phyloP scores from a whole-genome alignment of 331 rosid genomes.

The Dryas integrifolia region DNA sequence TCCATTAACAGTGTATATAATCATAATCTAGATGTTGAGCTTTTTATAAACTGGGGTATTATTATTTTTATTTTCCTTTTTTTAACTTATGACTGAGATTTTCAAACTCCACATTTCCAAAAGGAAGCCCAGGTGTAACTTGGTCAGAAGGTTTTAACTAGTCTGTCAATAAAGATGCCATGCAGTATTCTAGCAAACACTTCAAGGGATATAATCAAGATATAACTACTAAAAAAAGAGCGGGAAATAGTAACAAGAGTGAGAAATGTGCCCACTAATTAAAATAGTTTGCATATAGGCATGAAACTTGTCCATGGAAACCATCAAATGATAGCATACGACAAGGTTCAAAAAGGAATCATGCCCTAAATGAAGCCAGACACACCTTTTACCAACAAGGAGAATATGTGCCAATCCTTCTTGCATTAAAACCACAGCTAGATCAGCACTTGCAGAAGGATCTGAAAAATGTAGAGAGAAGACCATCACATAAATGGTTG shows the following conservation, averaged over 20 bases:
- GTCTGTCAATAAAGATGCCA: not conserved
- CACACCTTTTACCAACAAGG: constrained; percentile 85
- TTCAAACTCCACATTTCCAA: not conserved
- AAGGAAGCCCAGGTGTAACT: not conserved
- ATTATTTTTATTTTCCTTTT: not conserved
- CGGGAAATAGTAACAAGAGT: not conserved
- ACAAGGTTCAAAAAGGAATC: constrained; percentile 1
- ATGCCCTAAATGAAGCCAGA: constrained; percentile 7
- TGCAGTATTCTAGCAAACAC: not conserved
- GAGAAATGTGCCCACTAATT: not conserved
- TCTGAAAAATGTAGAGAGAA: constrained; percentile 47
- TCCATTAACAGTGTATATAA: not conserved
- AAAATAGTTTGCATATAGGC: not conserved
- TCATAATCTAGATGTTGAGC: not conserved
- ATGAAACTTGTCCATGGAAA: not conserved
- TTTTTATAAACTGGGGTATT: not conserved
- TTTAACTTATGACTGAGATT: not conserved
- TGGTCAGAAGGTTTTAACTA: not conserved
- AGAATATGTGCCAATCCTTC: constrained; percentile 94
- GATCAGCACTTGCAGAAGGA: constrained; percentile 93
- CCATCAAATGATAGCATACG: not conserved
- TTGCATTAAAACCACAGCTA: constrained; percentile 97
- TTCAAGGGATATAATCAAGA: too few relatives aligned
- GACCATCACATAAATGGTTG: not conserved
- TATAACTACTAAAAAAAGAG: not conserved